Percentiles rank a stretch among this genome's conserved stretches.
Evolutionary conservation across 192 early-diverging fungal species (phyloP).

Genomic region (Backusella tuberculispora): DNA sequence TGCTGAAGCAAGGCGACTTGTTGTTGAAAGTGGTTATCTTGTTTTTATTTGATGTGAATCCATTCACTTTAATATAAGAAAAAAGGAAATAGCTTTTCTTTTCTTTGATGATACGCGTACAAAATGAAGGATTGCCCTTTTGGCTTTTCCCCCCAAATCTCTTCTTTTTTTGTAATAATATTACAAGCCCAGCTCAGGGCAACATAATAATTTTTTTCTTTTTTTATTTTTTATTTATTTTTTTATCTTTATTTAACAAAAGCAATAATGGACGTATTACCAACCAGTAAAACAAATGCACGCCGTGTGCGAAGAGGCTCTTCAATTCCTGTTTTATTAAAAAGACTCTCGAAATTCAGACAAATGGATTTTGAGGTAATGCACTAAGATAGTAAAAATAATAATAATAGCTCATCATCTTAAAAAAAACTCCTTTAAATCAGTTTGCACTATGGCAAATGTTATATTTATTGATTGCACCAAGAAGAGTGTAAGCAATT

Average conservation of each 20-base stretch:
- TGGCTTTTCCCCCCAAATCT: no score
- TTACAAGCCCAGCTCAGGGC: background rate
- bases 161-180: no score
- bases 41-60: no score
- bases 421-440: background rate
- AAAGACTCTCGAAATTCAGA: conserved; percentile 59
- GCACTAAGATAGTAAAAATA: background rate
- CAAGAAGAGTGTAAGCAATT: conserved; percentile 75
- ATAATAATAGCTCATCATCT: background rate
- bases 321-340: conserved; percentile 57
- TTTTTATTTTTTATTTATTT: background rate
- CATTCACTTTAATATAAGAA: no score
- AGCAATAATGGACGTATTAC: background rate
- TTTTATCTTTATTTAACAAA: background rate
- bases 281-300: conserved; percentile 1
- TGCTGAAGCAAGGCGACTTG: no score
- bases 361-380: conserved; percentile 83
- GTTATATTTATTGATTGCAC: conserved; percentile 81
- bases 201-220: background rate
- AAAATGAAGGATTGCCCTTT: no score
- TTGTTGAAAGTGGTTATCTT: no score
- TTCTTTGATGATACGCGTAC: no score
- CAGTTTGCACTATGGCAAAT: conserved; percentile 89
- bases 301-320: conserved; percentile 1
- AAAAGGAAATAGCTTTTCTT: no score